Base-by-base conservation (phyloP, 2,329 filamentous ascomycete genomes). In the Phialophora chinensis region DNA sequence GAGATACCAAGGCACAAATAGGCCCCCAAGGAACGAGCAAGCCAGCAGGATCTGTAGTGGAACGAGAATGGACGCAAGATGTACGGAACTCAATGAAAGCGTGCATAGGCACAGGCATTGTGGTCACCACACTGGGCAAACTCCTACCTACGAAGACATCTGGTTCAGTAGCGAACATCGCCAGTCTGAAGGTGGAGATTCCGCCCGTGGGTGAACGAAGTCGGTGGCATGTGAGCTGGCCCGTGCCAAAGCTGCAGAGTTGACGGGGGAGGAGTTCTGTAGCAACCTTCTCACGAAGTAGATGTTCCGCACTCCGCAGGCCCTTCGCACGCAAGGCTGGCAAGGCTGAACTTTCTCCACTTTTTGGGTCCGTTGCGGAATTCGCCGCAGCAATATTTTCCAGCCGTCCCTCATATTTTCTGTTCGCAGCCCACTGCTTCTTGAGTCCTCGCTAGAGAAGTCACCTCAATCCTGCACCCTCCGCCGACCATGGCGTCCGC, bases 71-170 rank as follows among this genome's bases (percentile, higher is more conserved):
- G 89, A 75, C 84, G 20, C 80, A 79, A 25, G 82, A 86, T 25
- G 80, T 85, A 11, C 89, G 87, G 75, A 83, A 86, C 67, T 85
- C 84, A 10, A 81, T 91, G 72, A 88, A 87, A 73, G 87, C 90
- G n/a, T 90, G 88, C 71, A 92, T 93, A 67, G 87, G 87, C 8
- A 83, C 89, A 0, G 87, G 87, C 5, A 85, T 93, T 69, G 86
- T 88, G 0, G 84, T 91, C 52, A 83, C 84, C 27, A 82, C 82
- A 1, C 76, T 90, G 56, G 85, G 84, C 73, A 90, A 87, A 75
- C 84, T 83, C 1, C 72, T 89, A 8, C 78, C 80, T 20, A 77
- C 14, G 35, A 62, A 71, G 67, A 65, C 60, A 12, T 42, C 55
- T 38, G 55, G 12, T 27, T 47, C n/a, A 6, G 35, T 4, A 50